Conservation (phyloP, 805 yeast species). For the Candida boleticola region DNA sequence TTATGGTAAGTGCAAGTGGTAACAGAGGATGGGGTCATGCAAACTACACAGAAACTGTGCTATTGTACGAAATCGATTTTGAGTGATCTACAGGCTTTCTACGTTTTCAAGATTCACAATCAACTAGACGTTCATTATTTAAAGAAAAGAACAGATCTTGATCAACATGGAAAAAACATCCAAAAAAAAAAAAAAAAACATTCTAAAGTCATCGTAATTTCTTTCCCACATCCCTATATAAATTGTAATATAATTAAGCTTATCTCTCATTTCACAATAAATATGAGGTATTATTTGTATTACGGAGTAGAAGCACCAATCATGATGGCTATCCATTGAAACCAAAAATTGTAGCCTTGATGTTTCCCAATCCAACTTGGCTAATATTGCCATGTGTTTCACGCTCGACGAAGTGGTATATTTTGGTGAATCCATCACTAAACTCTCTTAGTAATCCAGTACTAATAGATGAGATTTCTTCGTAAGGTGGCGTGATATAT, state of each 20-base stretch:
- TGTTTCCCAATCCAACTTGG: constrained; percentile 34
- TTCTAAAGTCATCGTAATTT: too few relatives aligned
- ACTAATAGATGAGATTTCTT: constrained; percentile 9
- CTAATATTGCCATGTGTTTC: constrained; percentile 18
- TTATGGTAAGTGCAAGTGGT: constrained; percentile 89
- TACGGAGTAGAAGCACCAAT: too few relatives aligned
- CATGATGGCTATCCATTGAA: constrained; percentile 10
- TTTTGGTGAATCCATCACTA: constrained; percentile 11
- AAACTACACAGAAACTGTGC: constrained; percentile 70
- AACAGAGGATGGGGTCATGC: constrained; percentile 93
- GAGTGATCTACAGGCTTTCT: too few relatives aligned
- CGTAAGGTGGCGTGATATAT: background rate
- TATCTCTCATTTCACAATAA: too few relatives aligned
- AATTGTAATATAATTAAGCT: too few relatives aligned
- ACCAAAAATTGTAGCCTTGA: constrained; percentile 28
- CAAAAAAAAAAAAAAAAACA: too few relatives aligned
- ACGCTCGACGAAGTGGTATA: constrained; percentile 14
- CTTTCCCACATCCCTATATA: too few relatives aligned
- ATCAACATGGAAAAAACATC: too few relatives aligned
- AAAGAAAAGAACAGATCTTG: too few relatives aligned
- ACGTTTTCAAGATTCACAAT: too few relatives aligned
- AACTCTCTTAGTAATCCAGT: constrained; percentile 6
- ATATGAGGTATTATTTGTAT: too few relatives aligned
- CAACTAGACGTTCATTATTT: too few relatives aligned
- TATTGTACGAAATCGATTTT: constrained; percentile 74